Base-by-base conservation (phyloP, 331 rosid genomes). In the Quercus tomentella region DNA sequence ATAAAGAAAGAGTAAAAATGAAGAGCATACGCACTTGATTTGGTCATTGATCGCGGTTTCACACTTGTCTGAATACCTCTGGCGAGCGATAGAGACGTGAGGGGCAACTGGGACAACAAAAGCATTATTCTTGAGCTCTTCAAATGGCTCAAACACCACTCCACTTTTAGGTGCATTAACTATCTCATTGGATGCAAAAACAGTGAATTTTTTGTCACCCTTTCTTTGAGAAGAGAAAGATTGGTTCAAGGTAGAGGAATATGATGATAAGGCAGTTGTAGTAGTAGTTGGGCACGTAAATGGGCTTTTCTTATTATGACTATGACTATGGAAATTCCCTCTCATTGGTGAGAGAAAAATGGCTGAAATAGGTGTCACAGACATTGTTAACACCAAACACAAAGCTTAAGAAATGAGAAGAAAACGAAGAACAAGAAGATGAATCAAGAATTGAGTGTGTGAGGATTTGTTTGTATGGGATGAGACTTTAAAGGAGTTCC, bases 31-130 rank as follows among this genome's bases (percentile, higher is more conserved):
- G 74, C 26, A 88, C 89, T 88, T 88, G 2, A 88, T 88, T 82
- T 88, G 91, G 56, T 85, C 84, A 25, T 88, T 88, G 72, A 83
- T 83, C 0, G 71, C 89, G 51, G 84, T 76, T 81, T 88, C 91
- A 76, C 83, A 85, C 43, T 81, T 83, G 66, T 69, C 76, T 17
- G 23, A 58, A 43, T 76, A 88, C 35, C 61, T 35, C 68, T 88
- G 89, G 15, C 86, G 82, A 56, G 89, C 91, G 77, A 85, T 1
- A 11, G 91, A 88, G 79, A 83, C 89, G 4, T 69, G 84, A 31
- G 83, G 84, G 16, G 82, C 75, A 4, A 71, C 18, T 1, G 91
- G 91, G 72, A 85, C 76, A 71, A 80, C 78, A 30, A 83, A 81
- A 20, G n/a, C 57, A 2, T 62, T 73, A 30, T 83, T 88, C 73